These are phyloP conservation scores for Tetrapisispora nanseiensis DNA, from an alignment of 805 yeast genomes.

Conservation along the genomic window DNA sequence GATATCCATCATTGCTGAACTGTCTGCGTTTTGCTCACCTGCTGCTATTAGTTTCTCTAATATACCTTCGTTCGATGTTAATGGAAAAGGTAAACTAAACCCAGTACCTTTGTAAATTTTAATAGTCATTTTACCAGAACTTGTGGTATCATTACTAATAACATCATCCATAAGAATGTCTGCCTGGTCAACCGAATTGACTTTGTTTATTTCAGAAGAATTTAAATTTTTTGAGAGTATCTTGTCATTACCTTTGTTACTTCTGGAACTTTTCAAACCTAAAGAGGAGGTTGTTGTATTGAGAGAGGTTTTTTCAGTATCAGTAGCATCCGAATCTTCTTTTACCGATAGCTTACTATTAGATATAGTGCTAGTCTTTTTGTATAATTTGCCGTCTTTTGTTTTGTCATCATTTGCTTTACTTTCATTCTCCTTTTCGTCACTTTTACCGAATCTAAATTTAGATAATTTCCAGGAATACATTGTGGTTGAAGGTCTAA, in stretches of 20 bases:
- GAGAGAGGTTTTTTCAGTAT: not conserved
- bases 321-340: not conserved
- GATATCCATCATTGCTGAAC: slow-evolving; percentile 9
- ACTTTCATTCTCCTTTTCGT: slow-evolving; percentile 20
- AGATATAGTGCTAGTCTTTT: slow-evolving; percentile 4
- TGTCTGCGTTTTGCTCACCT: slow-evolving; percentile 26
- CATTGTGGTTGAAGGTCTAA: slow-evolving; percentile 9
- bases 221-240: slow-evolving; percentile 9
- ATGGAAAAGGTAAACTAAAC: slow-evolving; percentile 59
- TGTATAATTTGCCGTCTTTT: slow-evolving; percentile 9
- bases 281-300: slow-evolving; percentile 13
- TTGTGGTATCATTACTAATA: slow-evolving; percentile 6
- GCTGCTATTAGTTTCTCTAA: slow-evolving; percentile 57
- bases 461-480: slow-evolving; percentile 28
- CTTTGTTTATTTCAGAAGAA: slow-evolving; percentile 13
- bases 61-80: slow-evolving; percentile 54
- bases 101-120: slow-evolving; percentile 64
- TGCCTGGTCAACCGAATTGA: not conserved
- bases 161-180: not conserved
- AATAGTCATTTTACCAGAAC: slow-evolving; percentile 60
- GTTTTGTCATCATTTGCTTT: slow-evolving; percentile 2
- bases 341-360: not conserved
- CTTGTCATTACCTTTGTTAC: slow-evolving; percentile 8
- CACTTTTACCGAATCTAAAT: slow-evolving; percentile 28
- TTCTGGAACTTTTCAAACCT: not conserved